Base-by-base conservation (phyloP, 495 filamentous ascomycete genomes). In the Darksidea phi region DNA sequence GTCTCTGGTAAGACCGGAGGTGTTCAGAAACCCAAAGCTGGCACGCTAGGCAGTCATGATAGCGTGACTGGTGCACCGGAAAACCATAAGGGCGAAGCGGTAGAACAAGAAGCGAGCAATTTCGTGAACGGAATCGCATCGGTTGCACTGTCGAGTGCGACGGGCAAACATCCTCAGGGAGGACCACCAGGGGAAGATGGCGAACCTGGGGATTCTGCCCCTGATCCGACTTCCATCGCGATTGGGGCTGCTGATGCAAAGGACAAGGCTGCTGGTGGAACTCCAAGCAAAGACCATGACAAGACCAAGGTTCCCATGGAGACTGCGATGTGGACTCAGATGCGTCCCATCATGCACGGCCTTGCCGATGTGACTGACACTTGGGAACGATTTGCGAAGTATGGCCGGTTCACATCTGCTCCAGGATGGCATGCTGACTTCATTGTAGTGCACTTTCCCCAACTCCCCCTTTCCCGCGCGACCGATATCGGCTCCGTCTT, bases 251-350 rank as follows among this genome's bases (percentile, higher is more conserved):
- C 82, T 0, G 80, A 87, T 59, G 84, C 86, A 0, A 84, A 86
- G 68, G 74, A 79, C 15, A 73, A 70, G 4, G 79, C 80, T 0
- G 75, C 77, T 48, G 80, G 79, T 2, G 70, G 55, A 6, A 71
- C 76, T 13, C 70, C 82, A 0, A 58, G 69, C 28, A 66, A 76
- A 0, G 70, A 78, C 6, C 83, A 91, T 45, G 89, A 95, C 66
- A 95, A 91, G 75, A 91, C 91, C 0, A 94, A 91, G 68, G 81
- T 88, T 42, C 91, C 89, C 0, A 87, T 95, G 76, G 86, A 88
- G 70, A 84, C 84, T 3, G 87, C 84, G 2, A 88, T 94, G 72
- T 88, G 88, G 79, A 80, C 79, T 7, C 86, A 87, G 61, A 87
- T 88, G 70, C 79, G 89, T 56, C 86, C 88, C 0, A 71, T 86